Percentiles rank a stretch among this genome's conserved stretches.
phyloP scores from a whole-genome alignment of 2,329 filamentous ascomycete genomes.

The Alternaria postmessia region DNA sequence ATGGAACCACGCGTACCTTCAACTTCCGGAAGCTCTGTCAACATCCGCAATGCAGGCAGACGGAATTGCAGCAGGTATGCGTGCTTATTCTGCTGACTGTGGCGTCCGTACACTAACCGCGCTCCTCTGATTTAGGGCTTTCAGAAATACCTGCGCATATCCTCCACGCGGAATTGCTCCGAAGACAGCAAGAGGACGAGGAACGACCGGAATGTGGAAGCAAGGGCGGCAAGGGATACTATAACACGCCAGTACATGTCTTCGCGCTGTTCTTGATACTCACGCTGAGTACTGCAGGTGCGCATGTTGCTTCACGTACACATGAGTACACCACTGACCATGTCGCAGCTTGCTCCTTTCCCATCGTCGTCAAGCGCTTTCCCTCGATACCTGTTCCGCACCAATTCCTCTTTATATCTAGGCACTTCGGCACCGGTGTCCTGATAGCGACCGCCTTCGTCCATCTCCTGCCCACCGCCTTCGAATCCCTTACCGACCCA shows the following conservation, averaged over 20 bases:
- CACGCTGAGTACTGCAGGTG: conserved; percentile 62
- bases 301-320: conserved; percentile 16
- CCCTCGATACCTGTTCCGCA: conserved; percentile 49
- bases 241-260: conserved; percentile 66
- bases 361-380: conserved; percentile 51
- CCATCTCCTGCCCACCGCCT: conserved; percentile 53
- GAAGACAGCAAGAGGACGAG: conserved; percentile 56
- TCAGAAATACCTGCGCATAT: conserved; percentile 53
- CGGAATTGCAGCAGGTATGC: conserved; percentile 28
- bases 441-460: conserved; percentile 53
- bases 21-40: conserved; percentile 12
- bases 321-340: conserved; percentile 22
- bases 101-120: conserved; percentile 24
- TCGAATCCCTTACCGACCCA: conserved; percentile 51
- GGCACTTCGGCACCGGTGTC: conserved; percentile 53
- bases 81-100: background rate
- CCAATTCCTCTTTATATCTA: conserved; percentile 51
- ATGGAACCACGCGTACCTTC: conserved; percentile 14
- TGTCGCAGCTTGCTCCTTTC: conserved; percentile 50
- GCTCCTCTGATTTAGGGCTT: conserved; percentile 27
- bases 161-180: conserved; percentile 59
- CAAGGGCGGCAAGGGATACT: conserved; percentile 55
- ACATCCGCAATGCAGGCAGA: conserved; percentile 31
- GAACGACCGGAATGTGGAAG: conserved; percentile 62
- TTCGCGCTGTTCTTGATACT: conserved; percentile 67